phyloP scores from a whole-genome alignment of 2,329 filamentous ascomycete genomes.

The Thyridium curvatum region DNA sequence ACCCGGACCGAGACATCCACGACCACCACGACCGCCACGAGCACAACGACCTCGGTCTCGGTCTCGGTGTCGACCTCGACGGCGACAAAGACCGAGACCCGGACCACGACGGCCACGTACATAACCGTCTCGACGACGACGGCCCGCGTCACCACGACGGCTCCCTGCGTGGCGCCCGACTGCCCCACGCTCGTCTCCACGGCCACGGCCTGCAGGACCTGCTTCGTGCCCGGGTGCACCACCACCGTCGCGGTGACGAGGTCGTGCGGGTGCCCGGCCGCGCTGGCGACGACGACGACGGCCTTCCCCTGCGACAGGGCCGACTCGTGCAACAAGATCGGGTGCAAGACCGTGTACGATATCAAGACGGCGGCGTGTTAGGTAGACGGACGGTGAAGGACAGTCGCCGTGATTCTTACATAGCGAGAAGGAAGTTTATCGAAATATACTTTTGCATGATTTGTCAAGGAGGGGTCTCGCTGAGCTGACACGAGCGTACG shows the following conservation, averaged over 20 bases:
- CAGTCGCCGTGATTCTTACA: no score
- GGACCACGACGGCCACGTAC: background rate
- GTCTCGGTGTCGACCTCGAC: constrained; percentile 1
- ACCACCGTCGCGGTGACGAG: constrained; percentile 4
- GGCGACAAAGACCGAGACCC: constrained; percentile 1
- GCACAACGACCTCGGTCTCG: background rate
- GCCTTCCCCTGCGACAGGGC: constrained; percentile 15
- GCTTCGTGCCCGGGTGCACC: constrained; percentile 7
- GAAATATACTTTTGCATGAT: no score
- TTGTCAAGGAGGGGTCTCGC: no score
- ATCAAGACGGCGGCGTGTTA: constrained; percentile 6
- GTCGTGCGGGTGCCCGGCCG: constrained; percentile 5
- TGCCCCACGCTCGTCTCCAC: constrained; percentile 9
- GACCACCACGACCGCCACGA: background rate
- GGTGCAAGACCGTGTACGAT: constrained; percentile 18
- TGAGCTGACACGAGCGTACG: no score
- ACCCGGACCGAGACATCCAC: background rate
- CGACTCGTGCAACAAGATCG: constrained; percentile 17
- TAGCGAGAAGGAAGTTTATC: no score
- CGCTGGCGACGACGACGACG: constrained; percentile 14
- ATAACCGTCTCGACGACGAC: constrained; percentile 3
- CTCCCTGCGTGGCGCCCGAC: constrained; percentile 1
- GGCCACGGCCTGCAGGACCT: constrained; percentile 8
- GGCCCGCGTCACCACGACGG: constrained; percentile 1
- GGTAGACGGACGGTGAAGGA: no score